phyloP scores from a whole-genome alignment of 805 yeast species.

The Starmerella powellii region DNA sequence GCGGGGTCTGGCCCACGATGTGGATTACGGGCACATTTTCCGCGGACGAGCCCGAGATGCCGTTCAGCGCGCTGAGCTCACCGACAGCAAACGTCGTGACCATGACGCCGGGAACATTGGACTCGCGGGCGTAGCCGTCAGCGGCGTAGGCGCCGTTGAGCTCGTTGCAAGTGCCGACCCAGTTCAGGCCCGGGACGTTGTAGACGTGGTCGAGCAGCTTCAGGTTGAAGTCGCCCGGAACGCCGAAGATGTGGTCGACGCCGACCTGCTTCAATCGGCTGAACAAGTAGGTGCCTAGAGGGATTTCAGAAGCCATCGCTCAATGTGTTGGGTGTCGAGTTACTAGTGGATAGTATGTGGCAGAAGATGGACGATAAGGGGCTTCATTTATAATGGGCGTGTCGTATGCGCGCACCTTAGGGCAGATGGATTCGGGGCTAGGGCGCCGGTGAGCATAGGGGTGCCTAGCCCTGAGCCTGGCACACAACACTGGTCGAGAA shows the following conservation, averaged over 20 bases:
- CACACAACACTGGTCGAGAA: no score
- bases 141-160: slow-evolving; percentile 82
- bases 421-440: not conserved
- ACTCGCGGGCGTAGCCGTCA: slow-evolving; percentile 70
- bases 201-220: slow-evolving; percentile 32
- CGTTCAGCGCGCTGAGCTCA: slow-evolving; percentile 73
- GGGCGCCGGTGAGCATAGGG: not conserved
- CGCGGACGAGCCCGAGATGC: slow-evolving; percentile 70
- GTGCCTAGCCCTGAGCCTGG: not conserved
- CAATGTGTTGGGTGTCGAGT: not conserved
- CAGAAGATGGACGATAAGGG: not conserved
- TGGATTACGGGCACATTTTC: slow-evolving; percentile 71
- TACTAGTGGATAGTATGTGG: not conserved
- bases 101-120: slow-evolving; percentile 52
- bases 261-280: slow-evolving; percentile 30
- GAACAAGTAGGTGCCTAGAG: slow-evolving; percentile 28
- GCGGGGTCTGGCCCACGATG: slow-evolving; percentile 65
- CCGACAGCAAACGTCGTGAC: slow-evolving; percentile 82
- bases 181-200: slow-evolving; percentile 38
- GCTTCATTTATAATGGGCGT: no score
- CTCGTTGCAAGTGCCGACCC: slow-evolving; percentile 84
- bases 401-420: not conserved
- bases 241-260: slow-evolving; percentile 31
- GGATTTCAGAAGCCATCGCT: slow-evolving; percentile 12
- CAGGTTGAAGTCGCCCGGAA: slow-evolving; percentile 38